Evolutionary conservation across 176 grass and related monocot species (phyloP).

Genomic region (Bolboschoenus planiculmis): DNA sequence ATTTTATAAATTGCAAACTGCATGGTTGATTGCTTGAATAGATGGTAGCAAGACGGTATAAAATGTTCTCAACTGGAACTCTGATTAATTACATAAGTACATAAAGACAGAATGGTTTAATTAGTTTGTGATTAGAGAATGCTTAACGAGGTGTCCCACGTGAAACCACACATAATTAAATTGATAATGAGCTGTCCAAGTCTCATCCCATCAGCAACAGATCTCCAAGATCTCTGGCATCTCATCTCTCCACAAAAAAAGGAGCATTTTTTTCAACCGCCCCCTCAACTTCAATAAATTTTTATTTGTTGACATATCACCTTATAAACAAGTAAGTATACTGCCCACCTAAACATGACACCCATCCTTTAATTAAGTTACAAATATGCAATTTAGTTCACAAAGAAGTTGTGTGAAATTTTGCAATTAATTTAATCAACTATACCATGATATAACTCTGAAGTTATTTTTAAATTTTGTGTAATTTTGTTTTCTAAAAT

Average conservation of each 20-base stretch:
- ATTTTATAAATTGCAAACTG: background rate
- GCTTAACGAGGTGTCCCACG: constrained; percentile 18
- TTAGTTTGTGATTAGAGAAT: background rate
- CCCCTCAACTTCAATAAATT: background rate
- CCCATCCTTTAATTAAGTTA: no score
- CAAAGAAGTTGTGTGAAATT: no score
- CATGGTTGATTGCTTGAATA: background rate
- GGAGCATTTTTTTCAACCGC: background rate
- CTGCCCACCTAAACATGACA: background rate
- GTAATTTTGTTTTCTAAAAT: background rate
- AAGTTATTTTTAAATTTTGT: background rate
- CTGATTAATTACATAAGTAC: background rate
- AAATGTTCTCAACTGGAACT: background rate
- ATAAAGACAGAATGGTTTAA: background rate
- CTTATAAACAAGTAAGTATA: background rate
- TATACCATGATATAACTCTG: background rate
- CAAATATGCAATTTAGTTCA: no score
- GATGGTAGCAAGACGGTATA: background rate
- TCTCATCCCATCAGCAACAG: background rate
- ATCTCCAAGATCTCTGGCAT: background rate
- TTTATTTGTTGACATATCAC: background rate
- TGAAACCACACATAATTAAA: background rate
- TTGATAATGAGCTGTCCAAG: constrained; percentile 11
- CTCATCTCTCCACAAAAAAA: background rate
- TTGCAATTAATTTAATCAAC: background rate